Conservation (phyloP, 805 yeast species). For the Metschnikowia proteae region DNA sequence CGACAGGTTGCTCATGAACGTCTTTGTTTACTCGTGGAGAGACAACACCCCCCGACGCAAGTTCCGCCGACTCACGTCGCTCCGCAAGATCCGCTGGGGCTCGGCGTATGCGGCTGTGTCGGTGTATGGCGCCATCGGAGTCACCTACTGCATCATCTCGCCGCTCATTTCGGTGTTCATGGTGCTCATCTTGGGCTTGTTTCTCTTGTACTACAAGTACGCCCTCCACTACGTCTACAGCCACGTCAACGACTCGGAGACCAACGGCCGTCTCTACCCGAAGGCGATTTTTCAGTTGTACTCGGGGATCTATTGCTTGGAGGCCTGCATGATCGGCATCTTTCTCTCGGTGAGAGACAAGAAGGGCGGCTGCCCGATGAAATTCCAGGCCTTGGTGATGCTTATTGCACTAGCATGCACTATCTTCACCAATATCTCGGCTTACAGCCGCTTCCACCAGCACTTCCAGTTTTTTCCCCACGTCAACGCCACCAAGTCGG, state of each 20-base stretch:
- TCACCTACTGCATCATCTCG: conserved; percentile 74
- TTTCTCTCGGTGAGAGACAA: conserved; percentile 58
- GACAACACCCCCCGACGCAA: conserved; percentile 62
- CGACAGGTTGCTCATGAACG: conserved; percentile 44
- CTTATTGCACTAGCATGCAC: conserved; percentile 50
- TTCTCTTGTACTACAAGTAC: conserved; percentile 66
- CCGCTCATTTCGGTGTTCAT: conserved; percentile 70
- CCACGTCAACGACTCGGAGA: conserved; percentile 52
- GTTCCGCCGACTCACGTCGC: conserved; percentile 40
- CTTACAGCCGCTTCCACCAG: conserved; percentile 39
- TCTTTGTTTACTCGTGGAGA: conserved; percentile 30
- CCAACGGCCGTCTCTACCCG: conserved; percentile 69
- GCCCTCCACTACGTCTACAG: conserved; percentile 57
- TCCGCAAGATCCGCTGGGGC: conserved; percentile 68
- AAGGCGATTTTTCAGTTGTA: conserved; percentile 72
- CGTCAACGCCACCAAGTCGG: conserved; percentile 4
- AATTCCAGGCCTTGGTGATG: conserved; percentile 51
- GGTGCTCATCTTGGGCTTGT: conserved; percentile 49
- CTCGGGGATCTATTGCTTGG: conserved; percentile 78
- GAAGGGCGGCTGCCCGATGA: conserved; percentile 41
- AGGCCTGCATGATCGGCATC: conserved; percentile 72
- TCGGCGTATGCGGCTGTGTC: conserved; percentile 72
- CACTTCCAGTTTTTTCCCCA: conserved; percentile 30
- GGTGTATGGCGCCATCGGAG: conserved; percentile 71
- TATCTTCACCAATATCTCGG: conserved; percentile 50